phyloP scores from a whole-genome alignment of 139 green algal species.

The Closterium sp. region DNA sequence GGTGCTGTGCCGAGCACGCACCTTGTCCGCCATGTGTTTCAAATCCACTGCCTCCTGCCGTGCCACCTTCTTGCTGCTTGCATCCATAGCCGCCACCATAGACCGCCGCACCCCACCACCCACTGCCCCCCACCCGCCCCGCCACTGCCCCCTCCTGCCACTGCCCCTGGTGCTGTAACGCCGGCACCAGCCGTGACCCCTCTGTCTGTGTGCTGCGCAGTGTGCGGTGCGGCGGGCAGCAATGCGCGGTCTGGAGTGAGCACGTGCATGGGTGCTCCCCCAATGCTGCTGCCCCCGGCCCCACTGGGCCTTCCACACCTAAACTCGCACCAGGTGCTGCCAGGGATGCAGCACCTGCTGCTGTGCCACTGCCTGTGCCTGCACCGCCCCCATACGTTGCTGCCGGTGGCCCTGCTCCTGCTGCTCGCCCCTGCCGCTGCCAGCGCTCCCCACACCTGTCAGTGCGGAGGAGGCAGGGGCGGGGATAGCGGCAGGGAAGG shows the following conservation, averaged over 20 bases:
- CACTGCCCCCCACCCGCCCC: not conserved
- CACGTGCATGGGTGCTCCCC: not conserved
- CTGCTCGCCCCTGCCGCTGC: not conserved
- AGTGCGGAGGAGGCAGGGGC: not conserved
- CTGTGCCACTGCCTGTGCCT: not conserved
- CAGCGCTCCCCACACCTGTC: not conserved
- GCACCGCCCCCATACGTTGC: not conserved
- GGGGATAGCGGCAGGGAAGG: not conserved
- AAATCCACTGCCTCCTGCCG: not conserved
- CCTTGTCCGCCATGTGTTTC: not conserved
- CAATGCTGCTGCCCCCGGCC: not conserved
- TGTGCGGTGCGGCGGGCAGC: not conserved
- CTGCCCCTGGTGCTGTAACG: not conserved
- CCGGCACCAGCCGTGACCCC: too few species aligned
- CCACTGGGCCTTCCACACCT: not conserved
- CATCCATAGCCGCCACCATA: not conserved
- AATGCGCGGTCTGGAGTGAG: not conserved
- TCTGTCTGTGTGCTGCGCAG: not conserved
- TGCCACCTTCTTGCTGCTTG: not conserved
- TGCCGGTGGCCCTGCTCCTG: not conserved
- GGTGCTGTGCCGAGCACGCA: not conserved
- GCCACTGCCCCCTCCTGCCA: not conserved
- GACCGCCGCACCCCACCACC: not conserved
- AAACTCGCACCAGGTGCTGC: not conserved
- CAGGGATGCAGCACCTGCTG: not conserved